Evolutionary conservation across 495 filamentous ascomycete species (phyloP).

Genomic region (Sordaria brevicollis): DNA sequence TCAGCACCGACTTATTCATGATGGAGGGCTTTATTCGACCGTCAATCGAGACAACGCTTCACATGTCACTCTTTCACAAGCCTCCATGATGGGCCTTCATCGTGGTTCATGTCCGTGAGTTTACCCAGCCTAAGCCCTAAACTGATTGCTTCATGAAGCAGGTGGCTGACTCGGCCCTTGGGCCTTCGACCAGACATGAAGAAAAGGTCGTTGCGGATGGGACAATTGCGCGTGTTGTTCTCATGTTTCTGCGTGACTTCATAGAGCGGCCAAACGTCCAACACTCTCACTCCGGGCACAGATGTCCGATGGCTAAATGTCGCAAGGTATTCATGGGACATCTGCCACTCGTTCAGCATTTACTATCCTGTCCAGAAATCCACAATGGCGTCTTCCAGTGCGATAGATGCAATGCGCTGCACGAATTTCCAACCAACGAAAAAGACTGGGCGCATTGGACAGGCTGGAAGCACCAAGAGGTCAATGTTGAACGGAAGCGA

Average conservation of each 20-base stretch:
- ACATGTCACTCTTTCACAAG: conserved; percentile 8
- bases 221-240: conserved; percentile 22
- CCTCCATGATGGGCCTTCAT: conserved; percentile 12
- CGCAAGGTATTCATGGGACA: conserved; percentile 11
- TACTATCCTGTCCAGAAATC: conserved; percentile 21
- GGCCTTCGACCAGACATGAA: conserved; percentile 15
- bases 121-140: background rate
- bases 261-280: conserved; percentile 17
- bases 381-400: conserved; percentile 21
- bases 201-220: conserved; percentile 21
- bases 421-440: conserved; percentile 25
- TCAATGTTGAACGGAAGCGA: conserved; percentile 15
- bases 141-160: background rate
- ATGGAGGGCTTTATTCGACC: conserved; percentile 16
- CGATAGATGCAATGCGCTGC: conserved; percentile 22
- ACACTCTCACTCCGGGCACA: conserved; percentile 8
- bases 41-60: conserved; percentile 14
- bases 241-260: conserved; percentile 26
- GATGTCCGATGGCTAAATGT: conserved; percentile 25
- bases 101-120: conserved; percentile 23
- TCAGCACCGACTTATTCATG: conserved; percentile 22
- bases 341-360: conserved; percentile 22
- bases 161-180: conserved; percentile 2
- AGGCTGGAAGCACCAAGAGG: conserved; percentile 15
- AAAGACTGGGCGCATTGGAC: conserved; percentile 26